phyloP scores from a whole-genome alignment of 805 yeast species.

The Naumovozyma dairenensis region DNA sequence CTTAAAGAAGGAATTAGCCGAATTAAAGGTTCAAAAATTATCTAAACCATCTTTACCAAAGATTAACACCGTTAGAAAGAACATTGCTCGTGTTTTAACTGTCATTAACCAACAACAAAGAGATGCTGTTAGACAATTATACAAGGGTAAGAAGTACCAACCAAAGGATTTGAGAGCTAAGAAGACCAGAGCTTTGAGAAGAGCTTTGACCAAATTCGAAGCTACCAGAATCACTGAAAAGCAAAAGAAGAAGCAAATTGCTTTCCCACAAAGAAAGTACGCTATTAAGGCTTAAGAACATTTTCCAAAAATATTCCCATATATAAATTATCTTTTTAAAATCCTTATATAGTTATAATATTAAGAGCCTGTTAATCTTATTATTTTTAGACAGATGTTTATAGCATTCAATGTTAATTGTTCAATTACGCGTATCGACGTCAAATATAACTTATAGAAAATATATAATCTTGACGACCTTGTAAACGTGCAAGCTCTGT shows the following conservation, averaged over 20 bases:
- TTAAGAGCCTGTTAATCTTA: no score
- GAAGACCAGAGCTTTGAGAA: constrained; percentile 99
- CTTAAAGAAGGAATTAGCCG: constrained; percentile 92
- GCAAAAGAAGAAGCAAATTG: constrained; percentile 83
- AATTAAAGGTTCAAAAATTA: constrained; percentile 91
- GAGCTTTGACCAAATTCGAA: constrained; percentile 85
- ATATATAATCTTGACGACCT: no score
- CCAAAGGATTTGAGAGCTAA: constrained; percentile 99
- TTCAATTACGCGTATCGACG: no score
- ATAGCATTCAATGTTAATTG: no score
- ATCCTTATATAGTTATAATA: no score
- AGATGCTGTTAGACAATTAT: constrained; percentile 87
- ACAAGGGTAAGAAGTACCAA: constrained; percentile 88
- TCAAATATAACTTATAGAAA: no score
- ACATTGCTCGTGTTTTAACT: constrained; percentile 97
- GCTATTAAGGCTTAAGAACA: constrained; percentile 88
- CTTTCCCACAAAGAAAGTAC: constrained; percentile 97
- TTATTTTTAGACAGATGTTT: no score
- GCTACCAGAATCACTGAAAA: constrained; percentile 72
- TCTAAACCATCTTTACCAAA: constrained; percentile 89
- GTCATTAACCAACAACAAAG: constrained; percentile 95
- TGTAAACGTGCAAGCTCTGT: no score
- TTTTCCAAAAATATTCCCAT: no score
- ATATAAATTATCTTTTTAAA: no score
- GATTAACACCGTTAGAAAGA: constrained; percentile 94